A percentile compares a stretch with the other conserved stretches of the same genome.
Evolutionary conservation across 306 rosid species (phyloP).

Genomic region (Biancaea sappan): DNA sequence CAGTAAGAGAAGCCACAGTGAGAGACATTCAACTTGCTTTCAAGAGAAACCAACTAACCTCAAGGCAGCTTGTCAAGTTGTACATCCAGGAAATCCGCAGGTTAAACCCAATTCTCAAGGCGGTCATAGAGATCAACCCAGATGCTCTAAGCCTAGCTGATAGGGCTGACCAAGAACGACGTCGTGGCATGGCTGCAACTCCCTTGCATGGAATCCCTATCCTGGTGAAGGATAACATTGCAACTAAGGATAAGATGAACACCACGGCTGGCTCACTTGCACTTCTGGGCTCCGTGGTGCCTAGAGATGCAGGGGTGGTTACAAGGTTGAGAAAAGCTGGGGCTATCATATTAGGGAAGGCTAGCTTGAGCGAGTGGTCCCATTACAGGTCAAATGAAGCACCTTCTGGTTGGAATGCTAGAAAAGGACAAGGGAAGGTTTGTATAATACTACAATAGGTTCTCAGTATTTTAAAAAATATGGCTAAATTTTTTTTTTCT

Average conservation of each 20-base stretch:
- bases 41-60: slow-evolving; percentile 50
- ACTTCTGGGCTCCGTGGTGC: slow-evolving; percentile 59
- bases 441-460: no score
- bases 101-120: slow-evolving; percentile 48
- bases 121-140: slow-evolving; percentile 64
- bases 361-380: slow-evolving; percentile 68
- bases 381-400: slow-evolving; percentile 7
- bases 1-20: slow-evolving; percentile 59
- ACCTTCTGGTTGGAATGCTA: slow-evolving; percentile 61
- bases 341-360: slow-evolving; percentile 72
- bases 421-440: slow-evolving; percentile 68
- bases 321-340: slow-evolving; percentile 63
- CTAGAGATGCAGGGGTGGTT: slow-evolving; percentile 69
- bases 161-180: slow-evolving; percentile 47
- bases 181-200: background rate
- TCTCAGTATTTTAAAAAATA: no score
- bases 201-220: slow-evolving; percentile 66
- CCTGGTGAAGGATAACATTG: slow-evolving; percentile 66
- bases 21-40: slow-evolving; percentile 57
- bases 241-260: slow-evolving; percentile 69
- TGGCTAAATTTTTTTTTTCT: no score
- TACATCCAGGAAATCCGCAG: slow-evolving; percentile 45
- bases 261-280: slow-evolving; percentile 73
- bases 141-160: slow-evolving; percentile 58
- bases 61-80: slow-evolving; percentile 61